Base-by-base conservation (phyloP, 306 rosid genomes). In the Cicer judaicum region DNA sequence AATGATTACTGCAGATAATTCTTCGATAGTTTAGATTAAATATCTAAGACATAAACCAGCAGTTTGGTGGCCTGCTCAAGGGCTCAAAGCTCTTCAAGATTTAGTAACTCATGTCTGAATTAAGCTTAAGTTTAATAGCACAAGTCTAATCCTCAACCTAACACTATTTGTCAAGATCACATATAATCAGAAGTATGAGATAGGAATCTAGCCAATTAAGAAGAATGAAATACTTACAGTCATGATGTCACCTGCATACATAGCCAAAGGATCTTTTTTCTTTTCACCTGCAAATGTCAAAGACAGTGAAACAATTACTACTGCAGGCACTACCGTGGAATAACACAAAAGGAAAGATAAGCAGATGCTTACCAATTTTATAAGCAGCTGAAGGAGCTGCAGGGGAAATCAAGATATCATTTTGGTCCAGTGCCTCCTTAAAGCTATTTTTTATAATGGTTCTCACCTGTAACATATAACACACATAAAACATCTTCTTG, bases 191-290 rank as follows among this genome's bases (percentile, higher is more conserved):
- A 62, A 63, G 52, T 36, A 53, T 34, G 47, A 41, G 39, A 81
- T 11, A 70, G 36, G 70, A 78, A 64, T 47, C 21, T 29, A 50
- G 63, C 64, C 13, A 73, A 59, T 64, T 64, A n/a, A 19, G 50
- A 62, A 64, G 46, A 70, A 56, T 73, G 46, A 71, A 82, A 83
- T 82, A 75, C 95, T 94, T 81, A 94, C 98, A 53, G 98, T 94
- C 98, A 91, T 94, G 88, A 91, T 89, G 73, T 94, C 98, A 5
- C 98, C 98, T 0, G 96, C 97, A 73, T 88, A 91, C 98, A 94
- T 91, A 73, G 97, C 96, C 85, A 94, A 81, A 2, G 98, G 97
- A 79, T 91, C 96, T 57, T 90, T 84, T 79, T 87, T 88, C 93
- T 94, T 94, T 84, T 94, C 98, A 79, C 96, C 98, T 94, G 79